Percentiles rank a stretch among this genome's conserved stretches.
These are phyloP conservation scores for Phytophthora colocasiae DNA, from an alignment of 352 stramenopile species.

Conservation along the genomic window DNA sequence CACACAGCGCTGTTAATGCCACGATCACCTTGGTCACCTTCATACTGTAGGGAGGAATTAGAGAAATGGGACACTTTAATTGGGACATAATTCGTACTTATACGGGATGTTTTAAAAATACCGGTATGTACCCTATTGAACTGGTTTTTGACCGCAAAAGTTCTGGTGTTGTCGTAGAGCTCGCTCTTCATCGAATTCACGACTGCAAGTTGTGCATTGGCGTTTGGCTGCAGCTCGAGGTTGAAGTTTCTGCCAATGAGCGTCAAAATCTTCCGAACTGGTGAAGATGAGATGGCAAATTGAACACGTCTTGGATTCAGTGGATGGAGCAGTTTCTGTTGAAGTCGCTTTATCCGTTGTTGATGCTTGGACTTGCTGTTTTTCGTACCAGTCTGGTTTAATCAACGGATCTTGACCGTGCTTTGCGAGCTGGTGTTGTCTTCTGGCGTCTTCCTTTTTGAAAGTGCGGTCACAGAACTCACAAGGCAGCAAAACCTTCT, in stretches of 20 bases:
- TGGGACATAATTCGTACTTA: conserved; percentile 1
- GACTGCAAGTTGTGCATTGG: conserved; percentile 52
- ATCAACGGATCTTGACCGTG: conserved; percentile 83
- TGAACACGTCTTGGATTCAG: conserved; percentile 31
- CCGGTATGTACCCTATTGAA: neutral
- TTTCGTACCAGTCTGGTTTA: conserved; percentile 80
- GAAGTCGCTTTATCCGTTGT: neutral
- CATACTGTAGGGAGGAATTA: conserved; percentile 16
- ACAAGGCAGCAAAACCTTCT: conserved; percentile 44
- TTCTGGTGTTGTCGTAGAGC: conserved; percentile 82
- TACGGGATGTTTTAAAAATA: neutral
- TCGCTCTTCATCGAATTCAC: conserved; percentile 73
- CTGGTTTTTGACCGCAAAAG: conserved; percentile 47
- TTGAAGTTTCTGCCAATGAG: conserved; percentile 52
- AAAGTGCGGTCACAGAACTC: conserved; percentile 68
- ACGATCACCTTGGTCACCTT: conserved; percentile 25
- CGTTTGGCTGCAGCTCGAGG: conserved; percentile 28
- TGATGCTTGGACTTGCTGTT: conserved; percentile 21
- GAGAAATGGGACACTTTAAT: conserved; percentile 5
- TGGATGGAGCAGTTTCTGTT: neutral
- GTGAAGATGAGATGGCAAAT: conserved; percentile 50
- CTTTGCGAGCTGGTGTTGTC: conserved; percentile 82
- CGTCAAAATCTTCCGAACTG: conserved; percentile 35
- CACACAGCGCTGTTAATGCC: conserved; percentile 24
- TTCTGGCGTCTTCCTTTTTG: conserved; percentile 75